These are phyloP conservation scores for Yueomyces sp. DNA, from an alignment of 805 yeast species.

Conservation along the genomic window DNA sequence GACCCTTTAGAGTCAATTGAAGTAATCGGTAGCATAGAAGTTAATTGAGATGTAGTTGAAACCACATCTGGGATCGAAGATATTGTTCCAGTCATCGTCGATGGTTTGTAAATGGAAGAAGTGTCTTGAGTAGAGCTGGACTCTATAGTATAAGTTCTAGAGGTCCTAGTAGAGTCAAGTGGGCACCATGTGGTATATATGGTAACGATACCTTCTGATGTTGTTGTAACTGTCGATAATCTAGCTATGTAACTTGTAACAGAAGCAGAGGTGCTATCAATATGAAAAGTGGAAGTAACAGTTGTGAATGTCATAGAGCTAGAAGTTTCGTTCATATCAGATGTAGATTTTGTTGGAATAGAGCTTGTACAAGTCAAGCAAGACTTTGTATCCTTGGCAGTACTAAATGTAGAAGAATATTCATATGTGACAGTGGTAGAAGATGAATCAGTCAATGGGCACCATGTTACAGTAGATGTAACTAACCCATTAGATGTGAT, in stretches of 20 bases:
- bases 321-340: no score
- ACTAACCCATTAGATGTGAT: constrained; percentile 13
- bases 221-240: constrained; percentile 6
- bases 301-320: neutral
- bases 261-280: neutral
- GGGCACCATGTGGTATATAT: constrained; percentile 21
- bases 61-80: no score
- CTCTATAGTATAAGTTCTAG: no score
- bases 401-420: no score
- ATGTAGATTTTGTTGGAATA: no score
- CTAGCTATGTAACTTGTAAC: no score
- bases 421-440: no score
- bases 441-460: constrained; percentile 17
- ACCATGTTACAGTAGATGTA: constrained; percentile 25
- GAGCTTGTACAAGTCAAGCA: no score
- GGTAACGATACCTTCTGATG: constrained; percentile 14
- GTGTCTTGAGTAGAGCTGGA: no score
- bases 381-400: no score
- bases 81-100: no score
- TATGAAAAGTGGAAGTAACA: neutral
- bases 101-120: no score
- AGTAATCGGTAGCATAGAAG: neutral
- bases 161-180: neutral
- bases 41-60: neutral
- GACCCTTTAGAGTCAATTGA: neutral